These are phyloP conservation scores for Vaccinium darrowii DNA, from an alignment of 148 eudicot species.

Conservation along the genomic window DNA sequence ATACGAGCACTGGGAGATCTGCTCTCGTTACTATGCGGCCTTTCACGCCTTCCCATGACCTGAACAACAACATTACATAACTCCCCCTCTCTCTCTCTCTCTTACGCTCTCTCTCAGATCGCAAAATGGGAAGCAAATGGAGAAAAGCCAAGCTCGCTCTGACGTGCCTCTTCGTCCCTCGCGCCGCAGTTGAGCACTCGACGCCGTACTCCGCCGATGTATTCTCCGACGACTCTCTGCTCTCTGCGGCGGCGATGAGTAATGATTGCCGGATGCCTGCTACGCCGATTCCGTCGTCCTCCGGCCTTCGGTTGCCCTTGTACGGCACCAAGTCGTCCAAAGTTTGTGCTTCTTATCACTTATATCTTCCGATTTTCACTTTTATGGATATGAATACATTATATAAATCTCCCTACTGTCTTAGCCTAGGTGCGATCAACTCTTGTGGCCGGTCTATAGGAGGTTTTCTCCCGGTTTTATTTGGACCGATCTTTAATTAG, in stretches of 20 bases:
- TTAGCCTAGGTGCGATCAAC: not conserved
- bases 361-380: not conserved
- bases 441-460: not conserved
- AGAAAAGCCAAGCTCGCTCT: slow-evolving; percentile 64
- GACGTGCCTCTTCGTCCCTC: slow-evolving; percentile 53
- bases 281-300: slow-evolving; percentile 49
- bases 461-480: not conserved
- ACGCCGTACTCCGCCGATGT: slow-evolving; percentile 30
- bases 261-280: slow-evolving; percentile 33
- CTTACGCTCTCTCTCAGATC: slow-evolving; percentile 10
- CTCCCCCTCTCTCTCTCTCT: not conserved
- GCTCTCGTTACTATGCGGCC: slow-evolving; percentile 12
- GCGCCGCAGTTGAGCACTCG: slow-evolving; percentile 24
- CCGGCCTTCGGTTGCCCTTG: slow-evolving; percentile 43
- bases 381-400: not conserved
- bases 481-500: not conserved
- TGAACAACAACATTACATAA: not conserved
- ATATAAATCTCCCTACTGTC: not conserved
- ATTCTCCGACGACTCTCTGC: slow-evolving; percentile 35
- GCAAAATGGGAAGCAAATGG: slow-evolving; percentile 69
- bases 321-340: slow-evolving; percentile 36
- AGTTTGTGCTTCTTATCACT: slow-evolving; percentile 16
- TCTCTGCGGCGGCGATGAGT: slow-evolving; percentile 20
- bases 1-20: slow-evolving; percentile 19
- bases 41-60: not conserved